Base-by-base conservation (phyloP, 2,329 filamentous ascomycete species). In the Westerdykella aurantiaca region DNA sequence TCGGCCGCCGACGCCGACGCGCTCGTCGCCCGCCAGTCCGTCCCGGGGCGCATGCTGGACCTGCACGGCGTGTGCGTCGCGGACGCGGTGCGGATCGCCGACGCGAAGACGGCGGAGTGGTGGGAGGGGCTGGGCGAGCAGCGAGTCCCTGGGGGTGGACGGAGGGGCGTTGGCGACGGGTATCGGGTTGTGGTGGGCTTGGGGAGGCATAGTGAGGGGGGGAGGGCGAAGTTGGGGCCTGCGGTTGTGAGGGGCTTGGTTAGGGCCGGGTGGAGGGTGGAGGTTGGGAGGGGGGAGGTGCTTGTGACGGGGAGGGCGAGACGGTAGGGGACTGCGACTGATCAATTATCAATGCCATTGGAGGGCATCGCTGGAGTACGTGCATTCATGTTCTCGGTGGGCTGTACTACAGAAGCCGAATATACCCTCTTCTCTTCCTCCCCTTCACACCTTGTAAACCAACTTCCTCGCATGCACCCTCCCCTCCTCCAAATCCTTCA, bases 21-120 rank as follows among this genome's bases (percentile, higher is more conserved):
- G 0, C 73, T 84, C 3, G 90, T 91, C 1, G 75, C 82, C 10
- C 61, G 69, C 9, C 84, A 89, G 59, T 90, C 86, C 40, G 88
- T 86, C 40, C 76, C 74, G 0, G 47, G 63, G 1, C 72, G 68
- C 1, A 71, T 75, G 16, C 72, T 94, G 6, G 91, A 97, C 64
- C 72, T 97, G 21, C 91, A 97, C 63, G 88, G 88, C 5, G 81
- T 95, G 5, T 82, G 77, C 37, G 89, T 96, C 1, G 74, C 81
- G 39, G 86, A 95, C 63, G 91, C 86, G 1, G 81, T 89, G 23
- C 76, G 86, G 3, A 95, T 96, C 51, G 82, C 86, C 1, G 76
- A 78, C 23, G 75, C 82, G 38, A 77, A 76, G 31, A 83, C 86
- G 0, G 74, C 78, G 51, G 63, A 62, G 9, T 97, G 91, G 91